A percentile compares a stretch with the other conserved stretches of the same genome.
phyloP scores from a whole-genome alignment of 495 filamentous ascomycete species.

The Neurospora sp. region DNA sequence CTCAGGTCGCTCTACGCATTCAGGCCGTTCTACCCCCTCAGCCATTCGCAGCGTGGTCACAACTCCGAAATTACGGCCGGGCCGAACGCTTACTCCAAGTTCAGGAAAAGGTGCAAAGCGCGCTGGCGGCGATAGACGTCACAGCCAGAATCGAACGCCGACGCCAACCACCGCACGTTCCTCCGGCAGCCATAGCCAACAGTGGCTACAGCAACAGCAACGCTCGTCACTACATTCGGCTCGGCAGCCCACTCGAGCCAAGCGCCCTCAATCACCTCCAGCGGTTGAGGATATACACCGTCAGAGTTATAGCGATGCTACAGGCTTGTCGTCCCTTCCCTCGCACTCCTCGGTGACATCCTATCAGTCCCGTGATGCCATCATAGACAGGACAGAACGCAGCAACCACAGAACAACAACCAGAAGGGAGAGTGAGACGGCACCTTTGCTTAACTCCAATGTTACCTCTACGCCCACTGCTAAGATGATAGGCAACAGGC shows the following conservation, averaged over 20 bases:
- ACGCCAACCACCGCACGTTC: not conserved
- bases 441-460: not conserved
- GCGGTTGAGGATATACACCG: not conserved
- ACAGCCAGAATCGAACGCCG: not conserved
- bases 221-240: not conserved
- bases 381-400: not conserved
- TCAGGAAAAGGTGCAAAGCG: not conserved
- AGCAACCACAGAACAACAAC: not conserved
- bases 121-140: not conserved
- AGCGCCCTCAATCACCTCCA: not conserved
- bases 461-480: not conserved
- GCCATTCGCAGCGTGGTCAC: not conserved
- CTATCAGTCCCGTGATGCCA: not conserved
- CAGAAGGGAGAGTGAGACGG: not conserved
- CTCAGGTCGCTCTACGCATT: not conserved
- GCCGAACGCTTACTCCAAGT: not conserved
- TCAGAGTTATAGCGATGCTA: not conserved
- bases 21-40: not conserved
- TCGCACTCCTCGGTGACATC: not conserved
- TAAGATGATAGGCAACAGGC: not conserved
- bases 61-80: not conserved
- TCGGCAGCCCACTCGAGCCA: not conserved
- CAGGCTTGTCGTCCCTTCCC: not conserved
- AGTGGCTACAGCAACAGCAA: not conserved
- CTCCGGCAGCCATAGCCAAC: not conserved